Evolutionary conservation across 2,329 filamentous ascomycete species (phyloP).

Genomic region (Aspergillus ustus): DNA sequence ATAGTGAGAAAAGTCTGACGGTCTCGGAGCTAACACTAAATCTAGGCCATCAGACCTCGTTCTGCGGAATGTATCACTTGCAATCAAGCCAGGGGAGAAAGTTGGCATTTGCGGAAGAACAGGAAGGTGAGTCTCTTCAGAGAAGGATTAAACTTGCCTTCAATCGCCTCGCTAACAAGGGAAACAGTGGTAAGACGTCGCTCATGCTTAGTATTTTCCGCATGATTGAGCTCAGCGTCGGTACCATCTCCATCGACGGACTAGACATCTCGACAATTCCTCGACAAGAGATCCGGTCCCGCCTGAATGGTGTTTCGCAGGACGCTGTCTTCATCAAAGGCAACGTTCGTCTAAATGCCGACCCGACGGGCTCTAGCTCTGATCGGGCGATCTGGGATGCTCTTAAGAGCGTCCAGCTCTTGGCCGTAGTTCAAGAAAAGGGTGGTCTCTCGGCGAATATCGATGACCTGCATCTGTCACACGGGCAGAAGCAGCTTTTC

Average conservation of each 20-base stretch:
- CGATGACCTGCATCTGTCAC: conserved; percentile 55
- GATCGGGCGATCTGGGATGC: conserved; percentile 43
- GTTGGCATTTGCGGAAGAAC: conserved; percentile 39
- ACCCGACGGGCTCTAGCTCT: conserved; percentile 38
- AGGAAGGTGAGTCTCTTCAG: conserved; percentile 14
- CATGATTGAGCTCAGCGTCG: conserved; percentile 2
- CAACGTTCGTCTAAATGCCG: conserved; percentile 44
- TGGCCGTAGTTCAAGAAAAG: conserved; percentile 41
- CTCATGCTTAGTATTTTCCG: conserved; percentile 7
- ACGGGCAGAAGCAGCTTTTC: conserved; percentile 68
- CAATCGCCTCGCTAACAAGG: neutral
- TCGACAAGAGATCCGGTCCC: conserved; percentile 43
- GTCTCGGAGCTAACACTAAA: neutral
- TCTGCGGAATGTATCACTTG: conserved; percentile 32
- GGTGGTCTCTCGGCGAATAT: conserved; percentile 50
- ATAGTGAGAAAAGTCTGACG: neutral
- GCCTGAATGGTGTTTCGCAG: conserved; percentile 50
- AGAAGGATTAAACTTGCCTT: neutral
- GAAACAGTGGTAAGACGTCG: conserved; percentile 9
- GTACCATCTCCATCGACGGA: conserved; percentile 9
- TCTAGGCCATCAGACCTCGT: conserved; percentile 19
- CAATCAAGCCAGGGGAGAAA: conserved; percentile 35
- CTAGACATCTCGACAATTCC: conserved; percentile 6
- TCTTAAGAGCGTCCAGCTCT: conserved; percentile 44
- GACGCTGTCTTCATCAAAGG: conserved; percentile 49